Percentiles rank a stretch among this genome's conserved stretches.
Conservation (phyloP, 2,329 filamentous ascomycete species). For the Epichloe brachyelytri region DNA sequence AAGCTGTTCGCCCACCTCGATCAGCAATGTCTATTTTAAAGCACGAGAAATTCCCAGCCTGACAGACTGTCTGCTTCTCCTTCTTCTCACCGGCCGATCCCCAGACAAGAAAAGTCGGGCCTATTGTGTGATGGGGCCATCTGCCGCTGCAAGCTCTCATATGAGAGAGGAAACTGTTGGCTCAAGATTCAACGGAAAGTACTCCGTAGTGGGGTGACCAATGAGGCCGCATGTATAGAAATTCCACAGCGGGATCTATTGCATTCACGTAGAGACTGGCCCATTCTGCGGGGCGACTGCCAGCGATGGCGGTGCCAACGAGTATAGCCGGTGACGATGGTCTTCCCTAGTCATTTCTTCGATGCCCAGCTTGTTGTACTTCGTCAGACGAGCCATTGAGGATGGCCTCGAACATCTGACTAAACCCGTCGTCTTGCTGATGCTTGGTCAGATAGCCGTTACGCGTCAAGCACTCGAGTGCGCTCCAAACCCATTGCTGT, state of each 20-base stretch:
- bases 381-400: conserved; percentile 10
- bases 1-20: background rate
- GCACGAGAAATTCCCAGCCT: background rate
- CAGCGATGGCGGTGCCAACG: background rate
- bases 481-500: conserved; percentile 9
- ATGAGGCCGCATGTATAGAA: too few species aligned
- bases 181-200: background rate
- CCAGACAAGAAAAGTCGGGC: background rate
- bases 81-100: background rate
- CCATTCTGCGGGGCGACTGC: background rate
- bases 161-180: background rate
- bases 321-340: background rate
- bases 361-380: background rate
- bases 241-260: too few species aligned
- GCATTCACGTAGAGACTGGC: background rate
- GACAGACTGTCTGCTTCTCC: background rate
- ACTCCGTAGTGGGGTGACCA: too few species aligned
- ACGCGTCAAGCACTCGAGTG: conserved; percentile 3
- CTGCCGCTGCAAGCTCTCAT: background rate
- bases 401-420: conserved; percentile 8
- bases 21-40: background rate
- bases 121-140: background rate
- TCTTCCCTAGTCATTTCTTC: background rate
- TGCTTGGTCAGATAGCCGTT: conserved; percentile 4
- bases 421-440: conserved; percentile 7